Evolutionary conservation across 2,329 filamentous ascomycete genomes (phyloP).

Genomic region (Penicillium sp.): DNA sequence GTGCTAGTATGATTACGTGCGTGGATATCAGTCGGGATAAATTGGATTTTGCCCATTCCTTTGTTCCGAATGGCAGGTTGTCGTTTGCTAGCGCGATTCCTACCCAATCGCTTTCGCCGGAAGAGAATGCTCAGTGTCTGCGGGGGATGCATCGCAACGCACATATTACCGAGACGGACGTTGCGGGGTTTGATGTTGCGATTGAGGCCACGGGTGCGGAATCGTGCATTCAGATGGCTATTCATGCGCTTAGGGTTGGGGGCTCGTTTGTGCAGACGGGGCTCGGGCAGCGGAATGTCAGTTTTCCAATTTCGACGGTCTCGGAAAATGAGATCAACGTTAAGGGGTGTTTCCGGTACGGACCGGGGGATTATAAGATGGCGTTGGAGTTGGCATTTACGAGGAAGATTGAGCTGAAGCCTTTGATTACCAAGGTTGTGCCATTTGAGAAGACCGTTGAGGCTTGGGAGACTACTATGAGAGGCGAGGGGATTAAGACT

Average conservation of each 20-base stretch:
- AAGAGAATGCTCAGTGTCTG: conserved; percentile 30
- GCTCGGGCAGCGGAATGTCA: conserved; percentile 38
- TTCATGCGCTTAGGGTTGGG: conserved; percentile 36
- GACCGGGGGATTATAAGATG: conserved; percentile 33
- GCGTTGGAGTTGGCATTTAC: conserved; percentile 40
- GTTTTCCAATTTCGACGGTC: conserved; percentile 37
- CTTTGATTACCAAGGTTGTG: conserved; percentile 33
- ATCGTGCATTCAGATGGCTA: conserved; percentile 45
- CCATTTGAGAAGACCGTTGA: conserved; percentile 34
- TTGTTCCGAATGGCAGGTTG: conserved; percentile 9
- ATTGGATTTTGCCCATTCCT: conserved; percentile 52
- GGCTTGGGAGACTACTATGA: conserved; percentile 32
- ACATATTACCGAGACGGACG: conserved; percentile 30
- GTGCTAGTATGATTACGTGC: conserved; percentile 59
- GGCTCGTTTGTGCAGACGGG: conserved; percentile 38
- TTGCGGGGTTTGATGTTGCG: conserved; percentile 40
- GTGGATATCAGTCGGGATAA: conserved; percentile 61
- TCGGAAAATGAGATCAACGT: conserved; percentile 37
- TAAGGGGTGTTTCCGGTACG: conserved; percentile 35
- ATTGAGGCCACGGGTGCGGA: conserved; percentile 47
- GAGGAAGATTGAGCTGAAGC: conserved; percentile 29
- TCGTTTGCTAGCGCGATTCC: conserved; percentile 13
- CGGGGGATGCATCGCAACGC: conserved; percentile 25
- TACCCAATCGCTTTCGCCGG: conserved; percentile 3
- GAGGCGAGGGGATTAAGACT: conserved; percentile 24